Evolutionary conservation across 495 filamentous ascomycete species (phyloP), one percentile per base, ranked within the genome.

Genomic region (Aspergillus haitiensis): DNA sequence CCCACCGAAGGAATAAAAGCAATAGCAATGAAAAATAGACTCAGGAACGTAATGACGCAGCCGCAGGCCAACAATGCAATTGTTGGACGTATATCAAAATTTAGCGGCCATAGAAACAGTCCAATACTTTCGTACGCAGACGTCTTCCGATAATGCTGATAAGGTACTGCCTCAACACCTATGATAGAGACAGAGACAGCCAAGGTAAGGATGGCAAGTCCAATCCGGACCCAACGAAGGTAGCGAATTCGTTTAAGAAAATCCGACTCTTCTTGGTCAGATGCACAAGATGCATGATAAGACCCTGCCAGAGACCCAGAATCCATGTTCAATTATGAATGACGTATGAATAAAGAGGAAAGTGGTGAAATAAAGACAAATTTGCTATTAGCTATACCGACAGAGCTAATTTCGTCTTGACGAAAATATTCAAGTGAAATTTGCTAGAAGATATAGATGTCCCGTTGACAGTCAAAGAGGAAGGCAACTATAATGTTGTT

Each of bases 61-160:
- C 79, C 81, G 55, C 77, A 80, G 8, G 78, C 67, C 6, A 83
- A 37, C 0, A 74, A 55, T 8, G 79, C 75, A 31, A 75, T 71
- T 11, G 74, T 78, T 2, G 78, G 78, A 11, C 79, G 76, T 7
- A 77, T 31, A 55, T 83, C 80, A 44, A 83, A 66, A 50, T 80
- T 77, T 55, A 74, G 50, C 7, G 81, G 81, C 81, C 81, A 83
- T 2, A 83, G 67, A 6, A 73, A 75, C 9, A 83, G 70, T 45
- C 77, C 70, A 40, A 72, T 64, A 45, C 65, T 66, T 12, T 64
- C 69, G 58, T 70, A 74, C 33, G 69, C 45, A 27, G 67, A 67
- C 2, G 80, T 81, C 21, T 45, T 50, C 15, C 69, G 67, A 52
- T 82, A 81, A 49, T 77, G 70, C 1, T 64, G 70, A 27, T 79